Conservation (phyloP, 2,329 filamentous ascomycete species). For the Trichoderma sp. region DNA sequence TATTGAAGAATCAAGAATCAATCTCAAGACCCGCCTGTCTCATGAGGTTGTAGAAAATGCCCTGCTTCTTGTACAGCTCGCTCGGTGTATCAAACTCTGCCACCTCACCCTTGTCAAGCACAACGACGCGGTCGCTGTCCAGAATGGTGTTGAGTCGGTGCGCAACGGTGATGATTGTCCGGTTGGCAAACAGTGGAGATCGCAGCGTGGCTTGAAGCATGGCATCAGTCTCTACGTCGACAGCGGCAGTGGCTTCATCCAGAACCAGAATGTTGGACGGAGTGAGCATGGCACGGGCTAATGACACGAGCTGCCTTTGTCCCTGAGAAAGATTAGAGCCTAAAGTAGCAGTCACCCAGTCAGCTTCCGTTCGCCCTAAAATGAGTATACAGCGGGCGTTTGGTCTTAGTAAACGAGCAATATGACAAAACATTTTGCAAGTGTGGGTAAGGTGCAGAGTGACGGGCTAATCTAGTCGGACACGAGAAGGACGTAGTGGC, state of each 20-base stretch:
- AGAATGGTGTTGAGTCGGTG: conserved; percentile 98
- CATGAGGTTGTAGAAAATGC: conserved; percentile 86
- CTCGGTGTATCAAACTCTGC: conserved; percentile 89
- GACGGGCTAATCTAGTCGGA: not conserved
- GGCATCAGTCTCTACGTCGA: conserved; percentile 68
- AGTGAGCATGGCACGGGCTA: conserved; percentile 90
- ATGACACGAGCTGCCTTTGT: conserved; percentile 89
- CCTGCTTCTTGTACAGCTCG: conserved; percentile 71
- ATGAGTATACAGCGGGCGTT: not conserved
- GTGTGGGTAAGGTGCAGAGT: not conserved
- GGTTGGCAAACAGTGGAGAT: conserved; percentile 74
- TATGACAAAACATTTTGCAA: not conserved
- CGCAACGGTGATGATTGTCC: conserved; percentile 97
- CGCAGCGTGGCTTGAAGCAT: conserved; percentile 66
- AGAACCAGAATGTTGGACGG: conserved; percentile 96
- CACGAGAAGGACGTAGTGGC: too few species aligned
- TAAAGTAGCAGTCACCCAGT: conserved; percentile 39
- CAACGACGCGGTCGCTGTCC: conserved; percentile 83
- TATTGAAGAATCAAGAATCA: conserved; percentile 41
- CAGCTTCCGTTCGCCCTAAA: conserved; percentile 25
- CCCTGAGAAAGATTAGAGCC: conserved; percentile 94
- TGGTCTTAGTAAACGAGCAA: not conserved
- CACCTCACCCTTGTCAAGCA: conserved; percentile 86
- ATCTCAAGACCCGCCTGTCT: conserved; percentile 79
- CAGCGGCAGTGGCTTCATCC: conserved; percentile 88